Evolutionary conservation across 352 stramenopile genomes (phyloP).

Genomic region (Thalassiosira tumida): DNA sequence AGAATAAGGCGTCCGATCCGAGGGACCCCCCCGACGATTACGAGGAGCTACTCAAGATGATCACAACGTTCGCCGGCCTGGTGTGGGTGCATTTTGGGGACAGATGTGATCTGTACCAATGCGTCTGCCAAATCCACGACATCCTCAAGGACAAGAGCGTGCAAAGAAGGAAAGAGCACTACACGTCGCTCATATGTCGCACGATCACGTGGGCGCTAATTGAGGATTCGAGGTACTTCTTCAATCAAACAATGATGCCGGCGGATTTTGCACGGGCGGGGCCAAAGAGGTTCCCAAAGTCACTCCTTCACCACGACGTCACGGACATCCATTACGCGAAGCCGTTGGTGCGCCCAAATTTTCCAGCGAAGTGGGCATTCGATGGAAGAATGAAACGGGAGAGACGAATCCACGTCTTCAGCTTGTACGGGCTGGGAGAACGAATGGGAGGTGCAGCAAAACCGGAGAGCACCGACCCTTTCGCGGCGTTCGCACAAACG

Average conservation of each 20-base stretch:
- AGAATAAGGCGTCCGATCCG: not conserved
- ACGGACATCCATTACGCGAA: conserved; percentile 4
- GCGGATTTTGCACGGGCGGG: not conserved
- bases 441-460: not conserved
- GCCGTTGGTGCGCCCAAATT: not conserved
- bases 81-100: conserved; percentile 36
- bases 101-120: conserved; percentile 23
- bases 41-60: conserved; percentile 2
- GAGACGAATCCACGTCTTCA: not conserved
- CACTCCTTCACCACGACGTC: not conserved
- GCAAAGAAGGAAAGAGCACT: not conserved
- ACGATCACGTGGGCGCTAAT: conserved; percentile 27
- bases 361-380: not conserved
- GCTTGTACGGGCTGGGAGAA: not conserved
- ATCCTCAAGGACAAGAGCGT: not conserved
- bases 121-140: not conserved
- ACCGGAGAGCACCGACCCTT: not conserved
- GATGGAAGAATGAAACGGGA: not conserved
- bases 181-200: not conserved
- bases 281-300: not conserved
- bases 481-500: not conserved
- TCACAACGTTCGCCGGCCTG: conserved; percentile 6
- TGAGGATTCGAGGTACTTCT: conserved; percentile 11
- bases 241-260: conserved; percentile 16
- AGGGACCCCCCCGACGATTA: conserved; percentile 21